phyloP scores from a whole-genome alignment of 768 basidiomycete genomes.

The Lanmaoa rubissima region DNA sequence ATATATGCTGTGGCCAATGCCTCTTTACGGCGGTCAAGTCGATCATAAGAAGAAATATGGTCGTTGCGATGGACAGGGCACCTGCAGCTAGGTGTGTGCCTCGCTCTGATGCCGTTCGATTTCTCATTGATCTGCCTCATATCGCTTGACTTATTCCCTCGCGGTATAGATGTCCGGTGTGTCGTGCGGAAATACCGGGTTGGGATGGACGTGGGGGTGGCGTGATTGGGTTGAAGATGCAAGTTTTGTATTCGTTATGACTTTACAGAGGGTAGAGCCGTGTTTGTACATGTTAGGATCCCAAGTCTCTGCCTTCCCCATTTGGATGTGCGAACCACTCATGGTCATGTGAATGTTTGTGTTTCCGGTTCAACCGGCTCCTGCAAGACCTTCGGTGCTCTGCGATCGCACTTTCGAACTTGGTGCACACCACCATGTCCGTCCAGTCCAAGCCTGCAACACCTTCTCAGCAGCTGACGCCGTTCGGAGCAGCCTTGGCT shows the following conservation, averaged over 20 bases:
- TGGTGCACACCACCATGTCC: constrained; percentile 29
- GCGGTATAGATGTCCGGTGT: constrained; percentile 59
- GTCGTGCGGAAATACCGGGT: constrained; percentile 60
- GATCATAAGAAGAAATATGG: constrained; percentile 48
- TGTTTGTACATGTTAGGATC: constrained; percentile 27
- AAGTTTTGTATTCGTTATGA: constrained; percentile 29
- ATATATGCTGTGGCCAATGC: constrained; percentile 75
- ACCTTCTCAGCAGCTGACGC: constrained; percentile 67
- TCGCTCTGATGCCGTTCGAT: neutral
- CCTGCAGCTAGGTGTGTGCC: constrained; percentile 39
- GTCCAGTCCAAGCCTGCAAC: constrained; percentile 48
- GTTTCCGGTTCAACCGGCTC: neutral
- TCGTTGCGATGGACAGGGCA: constrained; percentile 30
- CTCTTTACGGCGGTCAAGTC: constrained; percentile 71
- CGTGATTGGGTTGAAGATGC: constrained; percentile 57
- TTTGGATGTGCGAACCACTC: neutral
- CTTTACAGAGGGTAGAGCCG: too few species aligned
- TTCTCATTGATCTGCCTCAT: neutral
- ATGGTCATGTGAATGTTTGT: constrained; percentile 13
- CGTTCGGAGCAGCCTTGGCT: constrained; percentile 85
- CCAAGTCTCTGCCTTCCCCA: neutral
- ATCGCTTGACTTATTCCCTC: neutral
- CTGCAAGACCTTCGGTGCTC: neutral
- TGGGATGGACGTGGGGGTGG: constrained; percentile 75
- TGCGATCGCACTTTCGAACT: neutral